phyloP scores from a whole-genome alignment of 2,329 filamentous ascomycete genomes.

The Penicillium sp. region DNA sequence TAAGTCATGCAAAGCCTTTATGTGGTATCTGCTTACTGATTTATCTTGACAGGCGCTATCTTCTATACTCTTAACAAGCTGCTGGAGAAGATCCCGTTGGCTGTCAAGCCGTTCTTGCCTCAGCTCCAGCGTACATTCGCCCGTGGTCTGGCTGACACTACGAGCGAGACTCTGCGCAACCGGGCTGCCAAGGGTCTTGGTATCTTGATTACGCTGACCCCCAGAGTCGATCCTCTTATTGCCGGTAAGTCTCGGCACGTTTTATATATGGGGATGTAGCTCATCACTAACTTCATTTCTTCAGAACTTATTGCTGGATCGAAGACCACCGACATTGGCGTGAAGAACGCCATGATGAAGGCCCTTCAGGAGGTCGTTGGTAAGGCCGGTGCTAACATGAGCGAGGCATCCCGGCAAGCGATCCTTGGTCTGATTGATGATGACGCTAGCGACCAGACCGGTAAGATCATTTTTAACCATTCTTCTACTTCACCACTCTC shows the following conservation, averaged over 20 bases:
- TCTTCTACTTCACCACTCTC: constrained; percentile 13
- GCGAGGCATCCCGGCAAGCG: constrained; percentile 79
- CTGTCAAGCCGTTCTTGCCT: constrained; percentile 93
- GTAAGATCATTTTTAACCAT: constrained; percentile 34
- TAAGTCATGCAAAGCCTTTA: constrained; percentile 19
- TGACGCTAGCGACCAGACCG: constrained; percentile 71
- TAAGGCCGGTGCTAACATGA: constrained; percentile 94
- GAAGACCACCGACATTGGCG: constrained; percentile 81
- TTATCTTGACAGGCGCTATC: constrained; percentile 66
- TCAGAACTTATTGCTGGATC: constrained; percentile 90
- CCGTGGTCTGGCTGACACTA: constrained; percentile 88
- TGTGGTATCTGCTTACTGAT: constrained; percentile 17
- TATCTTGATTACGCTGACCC: constrained; percentile 91
- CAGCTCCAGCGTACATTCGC: constrained; percentile 97
- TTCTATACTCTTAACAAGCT: constrained; percentile 91
- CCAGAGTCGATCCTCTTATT: constrained; percentile 91
- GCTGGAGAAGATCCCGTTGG: constrained; percentile 91
- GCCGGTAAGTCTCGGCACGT: constrained; percentile 39
- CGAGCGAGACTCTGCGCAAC: constrained; percentile 81
- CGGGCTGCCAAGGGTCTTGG: constrained; percentile 91
- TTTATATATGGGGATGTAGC: background rate
- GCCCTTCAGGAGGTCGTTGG: constrained; percentile 94
- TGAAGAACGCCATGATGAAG: constrained; percentile 94
- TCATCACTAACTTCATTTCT: constrained; percentile 6
- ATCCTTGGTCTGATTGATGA: constrained; percentile 86